Evolutionary conservation across 176 grass and related monocot species (phyloP).

Genomic region (Bothriochloa decipiens): DNA sequence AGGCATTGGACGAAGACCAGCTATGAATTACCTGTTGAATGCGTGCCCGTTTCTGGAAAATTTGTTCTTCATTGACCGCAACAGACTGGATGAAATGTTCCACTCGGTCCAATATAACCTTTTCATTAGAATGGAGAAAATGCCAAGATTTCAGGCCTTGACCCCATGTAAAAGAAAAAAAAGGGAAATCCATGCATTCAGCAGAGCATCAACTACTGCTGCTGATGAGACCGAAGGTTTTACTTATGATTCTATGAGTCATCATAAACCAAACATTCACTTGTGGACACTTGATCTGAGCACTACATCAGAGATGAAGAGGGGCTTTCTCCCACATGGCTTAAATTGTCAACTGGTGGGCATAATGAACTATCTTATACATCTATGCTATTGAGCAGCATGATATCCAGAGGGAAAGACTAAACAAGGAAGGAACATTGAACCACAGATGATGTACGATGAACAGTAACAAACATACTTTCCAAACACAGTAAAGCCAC

Average conservation of each 20-base stretch:
- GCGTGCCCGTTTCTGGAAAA: slow-evolving; percentile 92
- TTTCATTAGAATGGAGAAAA: slow-evolving; percentile 46
- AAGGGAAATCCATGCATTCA: not conserved
- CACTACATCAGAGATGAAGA: not conserved
- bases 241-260: slow-evolving; percentile 18
- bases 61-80: slow-evolving; percentile 90
- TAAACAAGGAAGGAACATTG: slow-evolving; percentile 21
- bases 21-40: slow-evolving; percentile 85
- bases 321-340: not conserved
- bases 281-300: not conserved
- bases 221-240: not conserved
- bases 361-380: not conserved
- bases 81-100: slow-evolving; percentile 93
- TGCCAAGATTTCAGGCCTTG: slow-evolving; percentile 20
- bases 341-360: not conserved
- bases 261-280: not conserved
- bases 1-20: slow-evolving; percentile 6
- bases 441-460: not conserved
- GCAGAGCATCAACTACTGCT: not conserved
- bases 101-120: slow-evolving; percentile 90
- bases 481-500: slow-evolving; percentile 27
- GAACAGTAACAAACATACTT: slow-evolving; percentile 26
- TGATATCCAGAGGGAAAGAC: not conserved
- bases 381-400: not conserved
- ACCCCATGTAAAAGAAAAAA: not conserved